phyloP scores from a whole-genome alignment of 2,329 filamentous ascomycete species.

The Penicillium griseofulvum region DNA sequence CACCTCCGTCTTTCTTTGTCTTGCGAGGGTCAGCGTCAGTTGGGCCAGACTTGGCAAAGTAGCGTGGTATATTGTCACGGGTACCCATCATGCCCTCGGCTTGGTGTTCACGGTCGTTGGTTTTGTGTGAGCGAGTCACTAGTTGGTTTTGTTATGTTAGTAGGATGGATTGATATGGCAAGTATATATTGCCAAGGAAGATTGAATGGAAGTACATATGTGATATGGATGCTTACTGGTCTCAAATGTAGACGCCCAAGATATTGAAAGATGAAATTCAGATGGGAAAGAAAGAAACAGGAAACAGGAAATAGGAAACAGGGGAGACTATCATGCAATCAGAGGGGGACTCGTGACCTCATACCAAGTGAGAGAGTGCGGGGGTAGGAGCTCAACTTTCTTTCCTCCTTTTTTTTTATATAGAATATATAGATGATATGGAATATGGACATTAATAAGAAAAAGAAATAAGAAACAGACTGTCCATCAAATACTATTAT shows the following conservation, averaged over 20 bases:
- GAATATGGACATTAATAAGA: neutral
- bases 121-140: slow-evolving; percentile 99
- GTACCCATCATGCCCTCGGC: slow-evolving; percentile 69
- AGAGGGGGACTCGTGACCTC: slow-evolving; percentile 21
- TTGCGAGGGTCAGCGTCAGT: slow-evolving; percentile 82
- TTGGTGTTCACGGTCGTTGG: slow-evolving; percentile 87
- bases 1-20: slow-evolving; percentile 93
- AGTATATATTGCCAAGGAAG: neutral
- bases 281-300: neutral
- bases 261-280: neutral
- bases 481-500: neutral
- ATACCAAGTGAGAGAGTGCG: slow-evolving; percentile 20
- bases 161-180: neutral
- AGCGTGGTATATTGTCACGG: slow-evolving; percentile 78
- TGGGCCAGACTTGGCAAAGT: slow-evolving; percentile 85
- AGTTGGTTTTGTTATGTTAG: neutral
- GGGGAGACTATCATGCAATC: neutral
- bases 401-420: neutral
- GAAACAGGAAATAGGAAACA: neutral
- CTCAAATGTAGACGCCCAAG: neutral
- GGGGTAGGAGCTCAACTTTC: slow-evolving; percentile 8
- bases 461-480: neutral
- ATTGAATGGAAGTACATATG: neutral
- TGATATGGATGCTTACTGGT: neutral
- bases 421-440: neutral